Evolutionary conservation across 106 monocot genomes (phyloP).

Genomic region (Phalaenopsis equestris): DNA sequence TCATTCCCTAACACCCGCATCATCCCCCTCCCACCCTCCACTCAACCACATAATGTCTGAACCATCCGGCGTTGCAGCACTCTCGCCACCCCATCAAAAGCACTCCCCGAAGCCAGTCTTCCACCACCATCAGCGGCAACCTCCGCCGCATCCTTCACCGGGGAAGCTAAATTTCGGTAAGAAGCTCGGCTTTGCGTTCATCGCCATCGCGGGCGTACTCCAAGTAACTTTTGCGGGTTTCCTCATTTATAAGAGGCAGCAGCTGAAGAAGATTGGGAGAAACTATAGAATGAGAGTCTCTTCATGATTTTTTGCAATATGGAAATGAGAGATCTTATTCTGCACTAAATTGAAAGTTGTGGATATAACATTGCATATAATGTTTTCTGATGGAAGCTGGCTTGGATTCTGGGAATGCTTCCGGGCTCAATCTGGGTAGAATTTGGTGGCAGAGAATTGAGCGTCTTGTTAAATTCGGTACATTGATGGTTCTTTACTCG

Average conservation of each 20-base stretch:
- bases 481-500: background rate
- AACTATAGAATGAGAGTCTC: background rate
- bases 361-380: background rate
- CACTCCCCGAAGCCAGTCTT: background rate
- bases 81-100: background rate
- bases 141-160: background rate
- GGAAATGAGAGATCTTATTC: background rate
- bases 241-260: constrained; percentile 15
- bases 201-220: background rate
- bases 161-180: constrained; percentile 11
- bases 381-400: background rate
- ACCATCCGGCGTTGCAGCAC: background rate
- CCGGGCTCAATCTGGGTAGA: background rate
- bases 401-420: background rate
- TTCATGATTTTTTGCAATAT: background rate
- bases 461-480: background rate
- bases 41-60: background rate
- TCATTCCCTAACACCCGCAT: background rate
- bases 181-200: constrained; percentile 13
- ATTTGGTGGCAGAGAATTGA: background rate
- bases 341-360: background rate
- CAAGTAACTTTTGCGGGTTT: constrained; percentile 10
- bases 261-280: constrained; percentile 10
- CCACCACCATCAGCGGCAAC: background rate
- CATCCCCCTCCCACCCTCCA: background rate